Percentiles rank a stretch among this genome's conserved stretches.
phyloP scores from a whole-genome alignment of 169 alveolate genomes.

The Babesia ovis region DNA sequence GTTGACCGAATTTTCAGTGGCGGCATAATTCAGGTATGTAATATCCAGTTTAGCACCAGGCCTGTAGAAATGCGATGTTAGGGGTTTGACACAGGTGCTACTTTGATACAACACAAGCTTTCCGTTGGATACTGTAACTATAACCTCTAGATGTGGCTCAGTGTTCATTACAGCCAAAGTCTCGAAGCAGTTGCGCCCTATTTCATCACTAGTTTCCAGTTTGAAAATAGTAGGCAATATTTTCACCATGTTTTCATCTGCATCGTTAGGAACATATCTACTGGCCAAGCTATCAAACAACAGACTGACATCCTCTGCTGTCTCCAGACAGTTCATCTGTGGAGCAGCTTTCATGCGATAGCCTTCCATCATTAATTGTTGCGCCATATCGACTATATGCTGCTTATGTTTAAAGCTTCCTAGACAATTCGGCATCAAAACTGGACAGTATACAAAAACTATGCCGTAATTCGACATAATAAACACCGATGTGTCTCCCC shows the following conservation, averaged over 20 bases:
- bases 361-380: conserved; percentile 28
- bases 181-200: conserved; percentile 23
- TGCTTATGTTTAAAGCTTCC: conserved; percentile 10
- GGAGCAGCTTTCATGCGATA: conserved; percentile 29
- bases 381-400: conserved; percentile 6
- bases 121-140: conserved; percentile 30
- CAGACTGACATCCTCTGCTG: conserved; percentile 5
- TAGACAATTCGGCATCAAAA: conserved; percentile 19
- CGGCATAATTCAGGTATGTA: not conserved
- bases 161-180: conserved; percentile 36
- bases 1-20: not conserved
- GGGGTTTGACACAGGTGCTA: conserved; percentile 1
- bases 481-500: conserved; percentile 35
- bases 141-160: conserved; percentile 18
- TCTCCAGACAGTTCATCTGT: not conserved
- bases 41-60: not conserved
- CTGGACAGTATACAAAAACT: conserved; percentile 58
- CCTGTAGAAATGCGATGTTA: conserved; percentile 29
- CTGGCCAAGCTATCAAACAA: not conserved
- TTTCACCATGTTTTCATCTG: not conserved
- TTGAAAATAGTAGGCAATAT: conserved; percentile 28
- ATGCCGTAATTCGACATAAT: conserved; percentile 56
- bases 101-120: not conserved
- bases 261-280: not conserved
- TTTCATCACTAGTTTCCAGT: conserved; percentile 16